phyloP scores from a whole-genome alignment of 768 basidiomycete genomes.

The Tricholoma furcatifolium region DNA sequence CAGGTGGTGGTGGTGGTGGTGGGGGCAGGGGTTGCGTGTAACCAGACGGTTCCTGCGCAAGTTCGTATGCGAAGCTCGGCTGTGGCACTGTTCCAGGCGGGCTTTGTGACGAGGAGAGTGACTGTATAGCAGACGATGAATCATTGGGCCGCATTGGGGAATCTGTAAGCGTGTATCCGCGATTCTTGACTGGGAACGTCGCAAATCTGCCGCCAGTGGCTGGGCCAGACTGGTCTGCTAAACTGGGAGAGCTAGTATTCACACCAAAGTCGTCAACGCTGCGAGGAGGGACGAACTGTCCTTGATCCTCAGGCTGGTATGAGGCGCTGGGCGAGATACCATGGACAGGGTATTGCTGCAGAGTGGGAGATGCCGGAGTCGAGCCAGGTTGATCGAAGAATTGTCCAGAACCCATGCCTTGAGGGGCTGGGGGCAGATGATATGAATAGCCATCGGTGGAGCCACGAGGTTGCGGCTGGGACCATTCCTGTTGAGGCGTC shows the following conservation, averaged over 20 bases:
- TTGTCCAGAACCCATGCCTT: conserved; percentile 22
- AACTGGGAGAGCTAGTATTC: conserved; percentile 20
- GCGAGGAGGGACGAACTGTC: conserved; percentile 8
- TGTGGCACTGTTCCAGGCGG: conserved; percentile 7
- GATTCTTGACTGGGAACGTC: conserved; percentile 59
- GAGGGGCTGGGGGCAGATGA: conserved; percentile 30
- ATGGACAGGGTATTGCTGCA: conserved; percentile 12
- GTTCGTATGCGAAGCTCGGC: conserved; percentile 4
- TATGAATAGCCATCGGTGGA: conserved; percentile 3
- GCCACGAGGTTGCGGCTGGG: background rate
- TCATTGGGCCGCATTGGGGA: conserved; percentile 23
- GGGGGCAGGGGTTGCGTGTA: conserved; percentile 38
- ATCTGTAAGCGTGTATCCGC: conserved; percentile 29
- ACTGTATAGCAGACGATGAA: conserved; percentile 37
- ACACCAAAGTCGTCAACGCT: conserved; percentile 44
- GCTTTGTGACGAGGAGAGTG: conserved; percentile 20
- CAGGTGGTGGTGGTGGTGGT: conserved; percentile 23
- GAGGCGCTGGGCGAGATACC: conserved; percentile 7
- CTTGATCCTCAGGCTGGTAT: conserved; percentile 9
- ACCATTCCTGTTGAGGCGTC: conserved; percentile 12
- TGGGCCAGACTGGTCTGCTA: conserved; percentile 17
- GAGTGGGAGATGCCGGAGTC: conserved; percentile 10
- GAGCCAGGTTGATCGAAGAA: conserved; percentile 26
- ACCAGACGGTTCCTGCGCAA: conserved; percentile 20
- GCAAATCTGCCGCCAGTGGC: conserved; percentile 53